phyloP scores from a whole-genome alignment of 1,139 yeast species.

The Diutina scorzettiae region DNA sequence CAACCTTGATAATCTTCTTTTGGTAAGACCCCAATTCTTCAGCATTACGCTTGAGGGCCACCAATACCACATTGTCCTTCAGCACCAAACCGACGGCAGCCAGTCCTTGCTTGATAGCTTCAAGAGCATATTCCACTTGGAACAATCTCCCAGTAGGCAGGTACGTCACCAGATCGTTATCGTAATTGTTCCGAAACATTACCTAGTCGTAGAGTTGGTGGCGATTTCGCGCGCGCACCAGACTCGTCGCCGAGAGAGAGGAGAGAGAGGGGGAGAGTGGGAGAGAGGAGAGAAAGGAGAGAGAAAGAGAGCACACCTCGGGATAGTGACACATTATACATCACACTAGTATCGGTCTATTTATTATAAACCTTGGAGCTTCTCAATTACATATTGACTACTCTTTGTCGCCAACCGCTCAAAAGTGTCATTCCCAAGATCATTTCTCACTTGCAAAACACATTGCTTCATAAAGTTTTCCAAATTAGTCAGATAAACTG shows the following conservation, averaged over 20 bases:
- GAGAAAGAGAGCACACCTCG: too few relatives aligned
- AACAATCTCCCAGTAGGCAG: slow-evolving; percentile 96
- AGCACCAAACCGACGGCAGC: slow-evolving; percentile 94
- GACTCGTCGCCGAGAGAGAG: too few relatives aligned
- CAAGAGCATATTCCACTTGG: slow-evolving; percentile 92
- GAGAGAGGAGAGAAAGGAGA: too few relatives aligned
- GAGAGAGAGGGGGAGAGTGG: too few relatives aligned
- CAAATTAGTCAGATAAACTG: slow-evolving; percentile 45
- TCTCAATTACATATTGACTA: slow-evolving; percentile 26
- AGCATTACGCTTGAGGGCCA: slow-evolving; percentile 84
- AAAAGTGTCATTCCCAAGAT: slow-evolving; percentile 16
- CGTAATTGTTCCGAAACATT: slow-evolving; percentile 94
- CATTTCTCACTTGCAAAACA: slow-evolving; percentile 13
- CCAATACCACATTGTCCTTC: slow-evolving; percentile 76
- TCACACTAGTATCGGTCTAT: too few relatives aligned
- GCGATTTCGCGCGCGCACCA: background rate
- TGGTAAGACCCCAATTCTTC: slow-evolving; percentile 97
- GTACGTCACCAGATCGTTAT: slow-evolving; percentile 94
- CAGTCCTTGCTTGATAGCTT: slow-evolving; percentile 95
- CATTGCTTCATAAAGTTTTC: slow-evolving; percentile 15
- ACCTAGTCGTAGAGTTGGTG: background rate
- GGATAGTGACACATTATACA: too few relatives aligned
- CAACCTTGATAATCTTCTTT: slow-evolving; percentile 83
- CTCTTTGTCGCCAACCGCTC: slow-evolving; percentile 16
- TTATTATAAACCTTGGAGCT: slow-evolving; percentile 11